phyloP scores from a whole-genome alignment of 1,139 yeast genomes.

The Kodamaea fungicola region DNA sequence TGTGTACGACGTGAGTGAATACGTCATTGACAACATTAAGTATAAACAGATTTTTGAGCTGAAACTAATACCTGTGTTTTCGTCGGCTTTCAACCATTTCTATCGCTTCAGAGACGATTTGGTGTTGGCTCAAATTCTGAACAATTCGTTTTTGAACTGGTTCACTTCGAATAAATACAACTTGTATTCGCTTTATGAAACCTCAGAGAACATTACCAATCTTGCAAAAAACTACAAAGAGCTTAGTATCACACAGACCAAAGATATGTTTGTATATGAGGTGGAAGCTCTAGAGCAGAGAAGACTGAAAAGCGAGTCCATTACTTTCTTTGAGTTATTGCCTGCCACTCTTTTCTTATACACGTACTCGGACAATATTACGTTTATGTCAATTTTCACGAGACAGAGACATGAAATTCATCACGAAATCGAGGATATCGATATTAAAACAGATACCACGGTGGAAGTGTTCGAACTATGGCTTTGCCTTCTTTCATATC shows the following conservation, averaged over 20 bases:
- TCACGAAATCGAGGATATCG: constrained; percentile 15
- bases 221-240: constrained; percentile 12
- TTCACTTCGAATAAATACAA: constrained; percentile 31
- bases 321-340: constrained; percentile 20
- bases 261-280: constrained; percentile 21
- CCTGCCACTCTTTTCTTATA: constrained; percentile 22
- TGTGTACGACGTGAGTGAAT: constrained; percentile 16
- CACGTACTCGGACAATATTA: constrained; percentile 19
- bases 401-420: constrained; percentile 13
- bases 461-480: constrained; percentile 31
- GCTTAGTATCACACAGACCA: constrained; percentile 9
- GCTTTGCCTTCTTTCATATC: constrained; percentile 36
- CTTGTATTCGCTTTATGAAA: constrained; percentile 22
- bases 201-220: constrained; percentile 18
- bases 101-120: constrained; percentile 33
- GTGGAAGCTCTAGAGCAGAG: constrained; percentile 16
- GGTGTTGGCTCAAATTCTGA: constrained; percentile 23
- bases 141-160: constrained; percentile 40
- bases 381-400: constrained; percentile 19
- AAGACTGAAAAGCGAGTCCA: constrained; percentile 10
- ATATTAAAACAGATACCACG: constrained; percentile 13
- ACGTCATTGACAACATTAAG: constrained; percentile 12
- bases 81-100: constrained; percentile 27
- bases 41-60: constrained; percentile 16
- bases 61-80: constrained; percentile 24